Conservation (phyloP, 2,329 filamentous ascomycete genomes). For the Colletotrichum lentis region DNA sequence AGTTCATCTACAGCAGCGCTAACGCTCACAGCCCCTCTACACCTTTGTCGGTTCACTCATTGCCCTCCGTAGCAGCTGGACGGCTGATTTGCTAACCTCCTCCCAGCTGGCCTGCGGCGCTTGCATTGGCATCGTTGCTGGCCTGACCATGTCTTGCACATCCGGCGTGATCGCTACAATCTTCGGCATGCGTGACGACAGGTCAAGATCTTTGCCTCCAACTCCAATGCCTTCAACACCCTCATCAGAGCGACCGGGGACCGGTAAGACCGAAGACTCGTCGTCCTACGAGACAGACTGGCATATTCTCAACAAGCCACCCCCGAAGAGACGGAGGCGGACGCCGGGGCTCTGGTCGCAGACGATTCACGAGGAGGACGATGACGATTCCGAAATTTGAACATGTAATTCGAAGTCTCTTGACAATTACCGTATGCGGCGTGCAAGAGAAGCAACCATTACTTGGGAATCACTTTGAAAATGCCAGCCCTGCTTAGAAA, state of each 20-base stretch:
- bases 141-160: conserved; percentile 65
- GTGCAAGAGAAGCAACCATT: conserved; percentile 6
- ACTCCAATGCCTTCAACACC: conserved; percentile 49
- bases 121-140: conserved; percentile 71
- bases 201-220: conserved; percentile 27
- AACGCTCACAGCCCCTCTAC: conserved; percentile 50
- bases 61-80: not conserved
- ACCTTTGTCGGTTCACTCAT: conserved; percentile 49
- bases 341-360: conserved; percentile 65
- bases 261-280: conserved; percentile 38
- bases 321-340: conserved; percentile 51
- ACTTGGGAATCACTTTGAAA: conserved; percentile 29
- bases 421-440: conserved; percentile 8
- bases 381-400: conserved; percentile 63
- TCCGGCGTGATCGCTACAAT: conserved; percentile 63
- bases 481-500: conserved; percentile 30
- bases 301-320: conserved; percentile 47
- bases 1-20: not conserved
- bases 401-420: not conserved
- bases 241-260: conserved; percentile 35
- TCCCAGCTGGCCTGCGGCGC: conserved; percentile 68
- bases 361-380: conserved; percentile 77
- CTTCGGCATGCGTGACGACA: conserved; percentile 53
- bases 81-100: conserved; percentile 42
- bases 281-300: conserved; percentile 51